Evolutionary conservation across 192 early-diverging fungal genomes (phyloP).

Genomic region (Powellomyces hirtus): DNA sequence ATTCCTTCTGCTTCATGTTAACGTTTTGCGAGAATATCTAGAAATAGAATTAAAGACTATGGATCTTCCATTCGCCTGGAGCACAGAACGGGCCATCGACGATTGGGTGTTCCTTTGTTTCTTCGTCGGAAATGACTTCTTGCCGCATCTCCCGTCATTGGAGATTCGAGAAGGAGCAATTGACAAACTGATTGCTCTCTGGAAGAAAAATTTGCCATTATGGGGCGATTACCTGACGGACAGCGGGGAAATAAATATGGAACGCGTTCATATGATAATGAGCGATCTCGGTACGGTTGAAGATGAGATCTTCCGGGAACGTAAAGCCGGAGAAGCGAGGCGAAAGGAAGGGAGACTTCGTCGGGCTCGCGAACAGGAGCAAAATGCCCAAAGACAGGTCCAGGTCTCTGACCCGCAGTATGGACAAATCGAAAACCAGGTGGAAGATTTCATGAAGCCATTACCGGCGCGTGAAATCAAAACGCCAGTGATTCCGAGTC

Average conservation of each 20-base stretch:
- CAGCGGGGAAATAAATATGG: constrained; percentile 64
- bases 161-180: constrained; percentile 92
- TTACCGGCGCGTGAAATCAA: neutral
- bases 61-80: constrained; percentile 55
- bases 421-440: neutral
- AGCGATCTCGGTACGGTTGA: constrained; percentile 52
- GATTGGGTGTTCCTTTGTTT: constrained; percentile 92
- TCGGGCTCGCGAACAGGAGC: constrained; percentile 31
- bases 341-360: constrained; percentile 28
- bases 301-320: constrained; percentile 48
- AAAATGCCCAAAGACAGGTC: neutral
- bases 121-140: constrained; percentile 97
- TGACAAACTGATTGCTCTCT: constrained; percentile 57
- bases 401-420: neutral
- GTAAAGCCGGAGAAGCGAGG: constrained; percentile 45
- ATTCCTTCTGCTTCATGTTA: constrained; percentile 72
- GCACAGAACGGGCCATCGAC: constrained; percentile 92
- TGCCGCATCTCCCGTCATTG: constrained; percentile 90
- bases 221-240: constrained; percentile 88
- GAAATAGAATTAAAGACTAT: constrained; percentile 77
- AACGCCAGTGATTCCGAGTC: constrained; percentile 5
- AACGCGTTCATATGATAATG: constrained; percentile 44
- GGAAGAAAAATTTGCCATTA: constrained; percentile 46
- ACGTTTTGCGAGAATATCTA: constrained; percentile 88
- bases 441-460: constrained; percentile 2